Evolutionary conservation across 352 stramenopile genomes (phyloP).

Genomic region (Pilasporangium apinafurcum): DNA sequence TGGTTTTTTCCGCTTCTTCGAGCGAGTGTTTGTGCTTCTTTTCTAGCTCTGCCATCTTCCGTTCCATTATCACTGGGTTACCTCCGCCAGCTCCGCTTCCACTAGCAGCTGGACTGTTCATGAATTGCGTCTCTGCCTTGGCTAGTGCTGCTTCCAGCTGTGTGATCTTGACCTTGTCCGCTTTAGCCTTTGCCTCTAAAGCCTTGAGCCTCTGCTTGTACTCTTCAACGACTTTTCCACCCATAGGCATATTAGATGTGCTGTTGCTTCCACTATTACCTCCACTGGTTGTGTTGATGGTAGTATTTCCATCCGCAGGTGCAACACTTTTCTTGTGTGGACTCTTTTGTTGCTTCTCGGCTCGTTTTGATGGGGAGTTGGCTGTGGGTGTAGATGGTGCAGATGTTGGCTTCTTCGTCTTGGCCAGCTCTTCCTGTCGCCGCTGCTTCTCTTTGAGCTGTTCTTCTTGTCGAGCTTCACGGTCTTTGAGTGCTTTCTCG

Average conservation of each 20-base stretch:
- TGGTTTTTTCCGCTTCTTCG: slow-evolving; percentile 55
- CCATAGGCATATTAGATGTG: not conserved
- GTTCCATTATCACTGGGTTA: slow-evolving; percentile 27
- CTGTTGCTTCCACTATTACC: slow-evolving; percentile 9
- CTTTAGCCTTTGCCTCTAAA: slow-evolving; percentile 58
- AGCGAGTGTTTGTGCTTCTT: slow-evolving; percentile 75
- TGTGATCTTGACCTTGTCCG: slow-evolving; percentile 64
- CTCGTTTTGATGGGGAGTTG: not conserved
- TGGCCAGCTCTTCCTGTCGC: slow-evolving; percentile 1
- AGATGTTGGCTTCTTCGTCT: not conserved
- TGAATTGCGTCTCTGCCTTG: slow-evolving; percentile 43
- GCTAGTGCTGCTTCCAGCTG: slow-evolving; percentile 59
- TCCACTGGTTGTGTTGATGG: slow-evolving; percentile 8
- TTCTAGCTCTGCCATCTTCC: slow-evolving; percentile 59
- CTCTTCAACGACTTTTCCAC: slow-evolving; percentile 40
- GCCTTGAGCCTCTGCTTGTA: slow-evolving; percentile 71
- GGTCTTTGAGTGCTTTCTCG: slow-evolving; percentile 19
- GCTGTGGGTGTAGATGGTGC: not conserved
- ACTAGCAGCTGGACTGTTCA: not conserved
- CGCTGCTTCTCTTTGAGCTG: slow-evolving; percentile 6
- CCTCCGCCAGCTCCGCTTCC: slow-evolving; percentile 8
- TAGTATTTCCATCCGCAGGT: slow-evolving; percentile 1
- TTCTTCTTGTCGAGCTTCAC: slow-evolving; percentile 18
- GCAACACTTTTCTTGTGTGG: slow-evolving; percentile 9
- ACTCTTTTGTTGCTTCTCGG: not conserved